phyloP scores from a whole-genome alignment of 352 stramenopile genomes.

The Globisporangium cylindrosporum region DNA sequence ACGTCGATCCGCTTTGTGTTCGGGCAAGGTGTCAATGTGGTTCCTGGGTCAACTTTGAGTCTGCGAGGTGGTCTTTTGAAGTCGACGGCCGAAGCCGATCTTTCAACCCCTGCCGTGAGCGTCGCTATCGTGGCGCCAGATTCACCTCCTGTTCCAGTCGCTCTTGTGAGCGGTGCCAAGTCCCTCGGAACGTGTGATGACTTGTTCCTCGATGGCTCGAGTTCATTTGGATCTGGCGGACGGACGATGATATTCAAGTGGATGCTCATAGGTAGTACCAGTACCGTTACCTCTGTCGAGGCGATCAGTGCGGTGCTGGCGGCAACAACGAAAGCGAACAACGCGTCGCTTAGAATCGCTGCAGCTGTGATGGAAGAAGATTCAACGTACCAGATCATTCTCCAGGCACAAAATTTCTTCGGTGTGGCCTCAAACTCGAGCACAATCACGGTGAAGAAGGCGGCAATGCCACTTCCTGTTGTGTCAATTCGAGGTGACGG shows the following conservation, averaged over 20 bases:
- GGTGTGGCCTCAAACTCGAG: constrained; percentile 41
- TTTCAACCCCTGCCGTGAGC: constrained; percentile 32
- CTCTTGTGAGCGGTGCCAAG: constrained; percentile 38
- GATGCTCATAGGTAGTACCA: constrained; percentile 30
- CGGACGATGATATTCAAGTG: constrained; percentile 55
- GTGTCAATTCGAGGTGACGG: constrained; percentile 51
- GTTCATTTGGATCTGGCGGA: constrained; percentile 50
- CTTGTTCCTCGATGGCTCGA: constrained; percentile 51
- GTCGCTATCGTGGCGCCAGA: constrained; percentile 32
- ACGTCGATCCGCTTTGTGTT: constrained; percentile 49
- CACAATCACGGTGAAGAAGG: constrained; percentile 41
- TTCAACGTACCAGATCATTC: constrained; percentile 38
- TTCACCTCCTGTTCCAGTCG: constrained; percentile 38
- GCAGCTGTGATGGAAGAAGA: constrained; percentile 35
- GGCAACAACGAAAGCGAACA: constrained; percentile 29
- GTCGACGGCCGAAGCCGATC: constrained; percentile 39
- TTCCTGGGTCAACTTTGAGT: constrained; percentile 32
- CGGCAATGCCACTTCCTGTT: constrained; percentile 43
- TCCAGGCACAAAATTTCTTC: constrained; percentile 55
- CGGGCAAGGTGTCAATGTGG: constrained; percentile 33
- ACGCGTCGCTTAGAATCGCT: constrained; percentile 32
- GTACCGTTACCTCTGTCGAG: constrained; percentile 19
- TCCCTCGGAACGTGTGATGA: constrained; percentile 61
- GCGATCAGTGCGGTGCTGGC: constrained; percentile 25
- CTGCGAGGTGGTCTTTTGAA: constrained; percentile 48